These are phyloP conservation scores for Skeletonema potamos DNA, from an alignment of 108 stramenopile species.

Conservation along the genomic window DNA sequence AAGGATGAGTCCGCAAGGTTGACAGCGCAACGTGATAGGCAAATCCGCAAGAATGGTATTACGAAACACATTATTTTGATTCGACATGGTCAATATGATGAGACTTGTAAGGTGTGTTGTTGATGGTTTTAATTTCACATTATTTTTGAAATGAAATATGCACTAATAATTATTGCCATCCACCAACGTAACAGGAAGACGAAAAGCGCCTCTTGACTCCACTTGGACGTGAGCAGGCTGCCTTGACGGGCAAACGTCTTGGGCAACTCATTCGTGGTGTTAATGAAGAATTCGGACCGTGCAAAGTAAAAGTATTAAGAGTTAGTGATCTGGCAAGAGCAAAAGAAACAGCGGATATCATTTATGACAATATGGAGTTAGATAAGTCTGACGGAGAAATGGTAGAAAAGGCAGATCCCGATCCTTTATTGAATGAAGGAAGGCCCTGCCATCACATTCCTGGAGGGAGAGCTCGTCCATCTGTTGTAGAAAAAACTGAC, in stretches of 20 bases:
- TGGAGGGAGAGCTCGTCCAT: conserved; percentile 56
- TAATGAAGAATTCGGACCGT: conserved; percentile 65
- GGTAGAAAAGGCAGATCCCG: conserved; percentile 60
- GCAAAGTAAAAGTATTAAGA: conserved; percentile 72
- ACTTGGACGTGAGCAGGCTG: conserved; percentile 85
- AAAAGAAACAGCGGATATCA: conserved; percentile 86
- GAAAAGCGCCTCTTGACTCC: conserved; percentile 77
- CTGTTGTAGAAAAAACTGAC: conserved; percentile 60
- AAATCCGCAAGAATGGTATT: conserved; percentile 68
- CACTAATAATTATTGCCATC: background rate
- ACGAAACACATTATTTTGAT: conserved; percentile 88
- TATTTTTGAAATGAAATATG: background rate
- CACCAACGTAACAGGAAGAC: conserved; percentile 52
- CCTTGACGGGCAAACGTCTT: conserved; percentile 76
- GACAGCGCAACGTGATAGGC: conserved; percentile 31
- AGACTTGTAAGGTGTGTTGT: conserved; percentile 54
- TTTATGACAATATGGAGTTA: conserved; percentile 60
- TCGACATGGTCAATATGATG: conserved; percentile 93
- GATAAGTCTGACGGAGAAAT: conserved; percentile 7
- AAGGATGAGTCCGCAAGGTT: conserved; percentile 25
- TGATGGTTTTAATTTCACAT: background rate
- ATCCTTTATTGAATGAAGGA: conserved; percentile 86
- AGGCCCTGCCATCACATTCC: conserved; percentile 80
- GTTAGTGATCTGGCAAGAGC: conserved; percentile 84
- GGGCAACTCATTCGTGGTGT: conserved; percentile 63